A percentile compares a stretch with the other conserved stretches of the same genome.
Evolutionary conservation across 2,329 filamentous ascomycete species (phyloP).

Genomic region (Fusarium illudens): DNA sequence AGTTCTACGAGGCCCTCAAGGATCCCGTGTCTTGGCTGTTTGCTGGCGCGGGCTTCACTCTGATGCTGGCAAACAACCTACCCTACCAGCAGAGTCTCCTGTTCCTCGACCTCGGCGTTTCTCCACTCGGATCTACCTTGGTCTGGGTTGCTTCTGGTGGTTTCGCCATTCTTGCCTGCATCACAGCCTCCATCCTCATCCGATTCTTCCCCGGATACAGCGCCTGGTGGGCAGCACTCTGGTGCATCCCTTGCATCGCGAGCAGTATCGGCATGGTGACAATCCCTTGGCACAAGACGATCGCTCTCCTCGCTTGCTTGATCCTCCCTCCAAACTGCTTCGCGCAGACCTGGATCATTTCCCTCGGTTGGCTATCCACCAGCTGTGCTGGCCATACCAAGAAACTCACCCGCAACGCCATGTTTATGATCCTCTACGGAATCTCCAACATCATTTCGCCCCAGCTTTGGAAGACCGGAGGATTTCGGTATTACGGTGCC

Average conservation of each 20-base stretch:
- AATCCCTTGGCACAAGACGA: conserved; percentile 20
- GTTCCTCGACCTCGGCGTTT: conserved; percentile 25
- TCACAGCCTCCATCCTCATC: conserved; percentile 27
- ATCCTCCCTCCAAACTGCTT: conserved; percentile 25
- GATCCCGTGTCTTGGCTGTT: conserved; percentile 46
- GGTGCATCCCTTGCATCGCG: conserved; percentile 35
- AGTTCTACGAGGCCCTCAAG: conserved; percentile 43
- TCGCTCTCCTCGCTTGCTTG: conserved; percentile 43
- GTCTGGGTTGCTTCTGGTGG: conserved; percentile 26
- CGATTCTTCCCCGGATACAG: conserved; percentile 25
- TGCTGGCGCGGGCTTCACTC: conserved; percentile 42
- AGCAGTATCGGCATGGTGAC: conserved; percentile 39
- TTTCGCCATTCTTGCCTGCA: conserved; percentile 23
- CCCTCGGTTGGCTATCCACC: conserved; percentile 28
- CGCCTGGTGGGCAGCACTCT: conserved; percentile 32
- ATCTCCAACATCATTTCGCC: conserved; percentile 50
- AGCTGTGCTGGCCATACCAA: conserved; percentile 52
- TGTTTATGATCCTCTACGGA: conserved; percentile 49
- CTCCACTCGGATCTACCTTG: conserved; percentile 17
- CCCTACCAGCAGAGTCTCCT: conserved; percentile 48
- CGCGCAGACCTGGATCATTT: conserved; percentile 28
- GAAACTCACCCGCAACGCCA: conserved; percentile 51
- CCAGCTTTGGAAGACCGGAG: conserved; percentile 41
- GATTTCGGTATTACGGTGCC: conserved; percentile 30
- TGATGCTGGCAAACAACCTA: conserved; percentile 51